Conservation (phyloP, 352 stramenopile species). For the Phytophthora macrochlamydospora region DNA sequence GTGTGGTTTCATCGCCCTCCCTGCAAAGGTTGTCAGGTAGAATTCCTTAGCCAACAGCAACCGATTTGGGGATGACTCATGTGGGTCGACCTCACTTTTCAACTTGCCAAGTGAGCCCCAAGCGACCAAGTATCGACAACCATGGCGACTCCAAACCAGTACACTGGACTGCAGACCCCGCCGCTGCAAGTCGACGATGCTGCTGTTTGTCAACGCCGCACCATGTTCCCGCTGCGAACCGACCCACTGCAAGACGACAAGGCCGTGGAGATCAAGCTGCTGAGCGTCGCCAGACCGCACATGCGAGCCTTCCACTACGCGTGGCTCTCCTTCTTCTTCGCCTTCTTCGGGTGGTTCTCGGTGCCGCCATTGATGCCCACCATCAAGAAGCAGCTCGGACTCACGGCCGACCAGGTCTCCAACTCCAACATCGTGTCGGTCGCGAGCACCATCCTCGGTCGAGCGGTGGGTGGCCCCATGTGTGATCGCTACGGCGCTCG, state of each 20-base stretch:
- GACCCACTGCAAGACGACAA: conserved; percentile 40
- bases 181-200: conserved; percentile 39
- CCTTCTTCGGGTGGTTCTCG: conserved; percentile 95
- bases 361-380: conserved; percentile 93
- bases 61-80: conserved; percentile 23
- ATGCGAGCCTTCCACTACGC: conserved; percentile 94
- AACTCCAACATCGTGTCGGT: conserved; percentile 93
- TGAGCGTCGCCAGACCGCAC: conserved; percentile 65
- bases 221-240: conserved; percentile 41
- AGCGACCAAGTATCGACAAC: conserved; percentile 1
- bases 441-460: conserved; percentile 89
- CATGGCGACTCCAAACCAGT: conserved; percentile 22
- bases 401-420: conserved; percentile 87
- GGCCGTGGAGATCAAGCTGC: conserved; percentile 35
- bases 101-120: conserved; percentile 13
- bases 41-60: background rate
- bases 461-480: conserved; percentile 89
- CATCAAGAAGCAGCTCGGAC: conserved; percentile 84
- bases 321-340: conserved; percentile 94
- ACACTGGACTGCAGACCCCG: conserved; percentile 22
- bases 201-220: conserved; percentile 46
- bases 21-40: background rate
- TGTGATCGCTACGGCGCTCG: conserved; percentile 93
- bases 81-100: conserved; percentile 22
- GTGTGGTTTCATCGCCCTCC: background rate